Conservation (phyloP, 2,329 filamentous ascomycete species). For the Paraphaeosphaeria minitans region DNA sequence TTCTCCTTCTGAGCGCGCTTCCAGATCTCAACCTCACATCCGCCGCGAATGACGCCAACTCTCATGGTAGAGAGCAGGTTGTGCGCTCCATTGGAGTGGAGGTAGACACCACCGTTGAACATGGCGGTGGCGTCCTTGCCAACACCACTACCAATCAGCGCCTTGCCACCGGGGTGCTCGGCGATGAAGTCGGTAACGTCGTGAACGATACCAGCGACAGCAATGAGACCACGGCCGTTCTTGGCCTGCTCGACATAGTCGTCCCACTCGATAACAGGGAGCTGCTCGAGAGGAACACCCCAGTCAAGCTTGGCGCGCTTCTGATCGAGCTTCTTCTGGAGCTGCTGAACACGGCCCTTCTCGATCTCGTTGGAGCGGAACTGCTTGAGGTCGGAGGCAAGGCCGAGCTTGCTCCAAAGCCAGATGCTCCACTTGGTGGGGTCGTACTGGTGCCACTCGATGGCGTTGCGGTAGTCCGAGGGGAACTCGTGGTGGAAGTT, state of each 20-base stretch:
- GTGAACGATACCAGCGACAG: slow-evolving; percentile 51
- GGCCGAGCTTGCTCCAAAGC: slow-evolving; percentile 50
- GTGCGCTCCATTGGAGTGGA: slow-evolving; percentile 51
- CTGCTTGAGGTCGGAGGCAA: slow-evolving; percentile 51
- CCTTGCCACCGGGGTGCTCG: slow-evolving; percentile 52
- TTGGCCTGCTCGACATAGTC: slow-evolving; percentile 51
- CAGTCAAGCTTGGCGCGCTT: slow-evolving; percentile 51
- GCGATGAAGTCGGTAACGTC: slow-evolving; percentile 51
- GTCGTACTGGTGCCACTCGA: slow-evolving; percentile 51
- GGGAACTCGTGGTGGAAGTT: slow-evolving; percentile 55
- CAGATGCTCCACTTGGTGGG: slow-evolving; percentile 54
- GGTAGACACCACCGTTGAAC: slow-evolving; percentile 53
- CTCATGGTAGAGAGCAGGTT: slow-evolving; percentile 52
- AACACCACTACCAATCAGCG: slow-evolving; percentile 49
- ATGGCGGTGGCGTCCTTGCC: slow-evolving; percentile 52
- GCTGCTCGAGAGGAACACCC: slow-evolving; percentile 51
- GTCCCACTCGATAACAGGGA: slow-evolving; percentile 52
- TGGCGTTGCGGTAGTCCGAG: slow-evolving; percentile 52
- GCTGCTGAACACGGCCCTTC: slow-evolving; percentile 51
- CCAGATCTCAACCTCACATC: slow-evolving; percentile 53
- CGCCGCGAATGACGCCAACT: slow-evolving; percentile 51
- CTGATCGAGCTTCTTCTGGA: slow-evolving; percentile 54
- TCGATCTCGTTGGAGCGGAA: slow-evolving; percentile 53
- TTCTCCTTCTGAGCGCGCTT: slow-evolving; percentile 50
- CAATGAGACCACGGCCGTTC: slow-evolving; percentile 50